Evolutionary conservation across 805 yeast genomes (phyloP).

Genomic region (Maudiozyma saulgeensis): DNA sequence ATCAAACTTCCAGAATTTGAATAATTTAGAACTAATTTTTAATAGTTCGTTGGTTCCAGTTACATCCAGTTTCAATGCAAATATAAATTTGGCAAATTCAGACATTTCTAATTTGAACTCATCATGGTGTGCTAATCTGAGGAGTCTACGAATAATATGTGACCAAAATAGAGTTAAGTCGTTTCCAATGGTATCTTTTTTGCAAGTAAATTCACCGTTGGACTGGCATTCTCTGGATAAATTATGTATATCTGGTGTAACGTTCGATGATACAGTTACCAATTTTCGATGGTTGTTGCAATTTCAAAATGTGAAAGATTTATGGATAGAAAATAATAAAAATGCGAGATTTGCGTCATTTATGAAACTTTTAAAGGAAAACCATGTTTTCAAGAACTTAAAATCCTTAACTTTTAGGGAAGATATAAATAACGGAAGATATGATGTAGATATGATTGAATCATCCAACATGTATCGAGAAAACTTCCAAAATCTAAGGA

Average conservation of each 20-base stretch:
- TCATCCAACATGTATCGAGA: slow-evolving; percentile 4
- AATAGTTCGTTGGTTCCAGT: slow-evolving; percentile 12
- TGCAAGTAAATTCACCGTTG: slow-evolving; percentile 2
- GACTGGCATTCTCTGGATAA: neutral
- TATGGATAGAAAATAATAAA: slow-evolving; percentile 26
- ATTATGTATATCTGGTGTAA: slow-evolving; percentile 14
- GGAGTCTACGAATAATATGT: slow-evolving; percentile 18
- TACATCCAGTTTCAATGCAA: neutral
- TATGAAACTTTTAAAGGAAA: slow-evolving; percentile 9
- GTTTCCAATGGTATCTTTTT: slow-evolving; percentile 12
- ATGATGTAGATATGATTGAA: slow-evolving; percentile 8
- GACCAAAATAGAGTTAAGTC: slow-evolving; percentile 11
- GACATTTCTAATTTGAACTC: slow-evolving; percentile 2
- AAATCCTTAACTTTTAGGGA: slow-evolving; percentile 25
- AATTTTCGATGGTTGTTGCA: slow-evolving; percentile 18
- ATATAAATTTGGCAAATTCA: neutral
- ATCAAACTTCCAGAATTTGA: slow-evolving; percentile 11
- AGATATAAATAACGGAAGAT: slow-evolving; percentile 5
- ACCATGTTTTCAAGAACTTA: slow-evolving; percentile 12
- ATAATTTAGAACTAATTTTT: slow-evolving; percentile 16
- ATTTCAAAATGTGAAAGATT: slow-evolving; percentile 13
- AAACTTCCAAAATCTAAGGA: slow-evolving; percentile 13
- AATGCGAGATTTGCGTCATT: slow-evolving; percentile 14
- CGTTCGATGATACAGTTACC: slow-evolving; percentile 4
- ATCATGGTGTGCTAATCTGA: slow-evolving; percentile 13